phyloP scores from a whole-genome alignment of 2,329 filamentous ascomycete species.

The Emmonsiellopsis sp. region DNA sequence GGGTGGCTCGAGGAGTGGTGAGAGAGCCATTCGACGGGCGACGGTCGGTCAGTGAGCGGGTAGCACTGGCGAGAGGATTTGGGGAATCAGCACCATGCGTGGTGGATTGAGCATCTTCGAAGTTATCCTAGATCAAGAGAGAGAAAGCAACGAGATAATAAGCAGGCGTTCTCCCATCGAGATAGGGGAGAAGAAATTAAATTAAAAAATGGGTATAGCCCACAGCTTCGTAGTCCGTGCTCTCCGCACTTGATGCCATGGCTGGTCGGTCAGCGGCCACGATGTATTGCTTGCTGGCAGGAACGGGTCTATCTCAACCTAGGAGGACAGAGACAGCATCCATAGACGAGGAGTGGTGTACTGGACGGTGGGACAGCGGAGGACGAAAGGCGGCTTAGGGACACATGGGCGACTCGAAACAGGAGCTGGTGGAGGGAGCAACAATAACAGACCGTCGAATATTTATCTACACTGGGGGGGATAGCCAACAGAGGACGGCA shows the following conservation, averaged over 20 bases:
- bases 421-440: background rate
- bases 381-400: background rate
- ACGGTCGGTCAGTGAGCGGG: slow-evolving; percentile 51
- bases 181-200: no score
- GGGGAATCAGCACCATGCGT: slow-evolving; percentile 16
- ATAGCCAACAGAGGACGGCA: no score
- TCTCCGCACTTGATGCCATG: slow-evolving; percentile 29
- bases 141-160: background rate
- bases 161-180: background rate
- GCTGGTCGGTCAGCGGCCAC: slow-evolving; percentile 11
- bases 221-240: slow-evolving; percentile 35
- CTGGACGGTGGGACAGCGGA: background rate
- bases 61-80: slow-evolving; percentile 30
- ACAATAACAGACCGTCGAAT: background rate
- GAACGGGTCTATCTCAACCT: background rate
- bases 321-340: background rate
- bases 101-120: slow-evolving; percentile 70
- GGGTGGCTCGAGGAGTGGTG: slow-evolving; percentile 27
- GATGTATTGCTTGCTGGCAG: background rate
- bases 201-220: slow-evolving; percentile 7
- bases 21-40: slow-evolving; percentile 30
- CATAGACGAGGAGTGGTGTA: background rate
- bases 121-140: slow-evolving; percentile 52
- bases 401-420: background rate
- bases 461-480: no score